phyloP scores from a whole-genome alignment of 352 stramenopile genomes.

The Phytophthora podocarpi region DNA sequence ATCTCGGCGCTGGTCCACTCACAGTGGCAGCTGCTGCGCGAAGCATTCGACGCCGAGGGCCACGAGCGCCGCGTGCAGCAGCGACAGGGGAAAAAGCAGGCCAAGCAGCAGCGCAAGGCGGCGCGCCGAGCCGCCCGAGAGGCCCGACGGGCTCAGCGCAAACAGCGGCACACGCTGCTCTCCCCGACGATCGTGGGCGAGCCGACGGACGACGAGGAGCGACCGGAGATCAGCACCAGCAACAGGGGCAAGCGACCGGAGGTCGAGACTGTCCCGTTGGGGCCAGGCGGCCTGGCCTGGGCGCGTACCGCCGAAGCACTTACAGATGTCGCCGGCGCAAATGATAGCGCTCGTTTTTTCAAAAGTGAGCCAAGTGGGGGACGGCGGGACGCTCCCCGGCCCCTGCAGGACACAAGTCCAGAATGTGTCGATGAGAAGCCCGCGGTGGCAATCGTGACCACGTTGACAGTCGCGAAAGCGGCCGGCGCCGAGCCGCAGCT shows the following conservation, averaged over 20 bases:
- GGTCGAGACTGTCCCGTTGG: conserved; percentile 2
- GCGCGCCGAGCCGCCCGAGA: conserved; percentile 32
- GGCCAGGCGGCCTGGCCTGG: conserved; percentile 8
- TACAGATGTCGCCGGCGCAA: conserved; percentile 17
- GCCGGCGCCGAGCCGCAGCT: conserved; percentile 5
- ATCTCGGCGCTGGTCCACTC: conserved; percentile 41
- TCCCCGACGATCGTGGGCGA: conserved; percentile 27
- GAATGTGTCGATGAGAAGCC: conserved; percentile 26
- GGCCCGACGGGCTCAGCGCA: conserved; percentile 30
- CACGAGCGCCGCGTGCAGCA: conserved; percentile 32
- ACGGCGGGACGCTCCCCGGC: not conserved
- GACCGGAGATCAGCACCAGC: conserved; percentile 14
- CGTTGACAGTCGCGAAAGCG: conserved; percentile 11
- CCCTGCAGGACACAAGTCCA: conserved; percentile 21
- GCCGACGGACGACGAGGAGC: conserved; percentile 23
- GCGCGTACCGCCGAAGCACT: conserved; percentile 23
- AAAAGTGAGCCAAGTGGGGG: conserved; percentile 28
- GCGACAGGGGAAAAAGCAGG: conserved; percentile 37
- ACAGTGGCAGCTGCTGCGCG: conserved; percentile 40
- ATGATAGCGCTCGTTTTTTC: conserved; percentile 18
- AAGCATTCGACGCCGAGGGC: conserved; percentile 22
- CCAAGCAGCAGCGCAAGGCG: conserved; percentile 40
- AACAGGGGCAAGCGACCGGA: not conserved
- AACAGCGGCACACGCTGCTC: conserved; percentile 22
- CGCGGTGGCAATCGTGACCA: conserved; percentile 9